Base-by-base conservation (phyloP, 176 grass and related monocot genomes). In the Musa itinerans region DNA sequence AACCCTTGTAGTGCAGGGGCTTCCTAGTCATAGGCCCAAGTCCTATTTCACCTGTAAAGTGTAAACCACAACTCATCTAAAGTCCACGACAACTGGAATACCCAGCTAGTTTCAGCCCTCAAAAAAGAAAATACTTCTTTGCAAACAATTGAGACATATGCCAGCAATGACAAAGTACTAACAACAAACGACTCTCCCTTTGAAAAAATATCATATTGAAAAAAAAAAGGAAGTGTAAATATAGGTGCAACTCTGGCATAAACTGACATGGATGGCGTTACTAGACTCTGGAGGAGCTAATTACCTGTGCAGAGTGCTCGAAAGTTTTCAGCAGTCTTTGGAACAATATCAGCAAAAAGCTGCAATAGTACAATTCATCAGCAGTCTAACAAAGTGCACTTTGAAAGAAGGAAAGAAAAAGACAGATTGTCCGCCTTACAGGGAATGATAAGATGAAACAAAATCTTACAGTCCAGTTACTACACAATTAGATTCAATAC, bases 291-390 rank as follows among this genome's bases (percentile, higher is more conserved):
- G 59, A 27, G 16, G 81, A 79, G 8, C 56, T 63, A 54, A 68
- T 84, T 83, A 97, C 93, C 93, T 55, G 90, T 97, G 80, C 93
- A 97, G 21, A 97, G 85, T 83, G 87, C 83, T 79, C 90, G 87
- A 74, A 97, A 97, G 74, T 92, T 97, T 81, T 93, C 90, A 73
- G 87, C 86, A n/a, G 80, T 93, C 68, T 74, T 76, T 71, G 93
- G 93, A 69, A 83, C 90, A 71, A 82, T 78, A 81, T 97, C 85
- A 82, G 90, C 85, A 77, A 92, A 97, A 76, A 97, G 66, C 93
- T 97, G 84, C 70, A 80, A 68, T 43, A 79, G 78, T 79, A 63
- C 16, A 81, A 86, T 34, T 77, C 17, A 71, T 74, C 64, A 84
- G 34, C 29, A 74, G 12, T 8, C 16, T 43, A 81, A 26, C 53